Percentiles rank a stretch among this genome's conserved stretches.
Conservation (phyloP, 2,329 filamentous ascomycete genomes). For the Calonectria pseudoturangicola region DNA sequence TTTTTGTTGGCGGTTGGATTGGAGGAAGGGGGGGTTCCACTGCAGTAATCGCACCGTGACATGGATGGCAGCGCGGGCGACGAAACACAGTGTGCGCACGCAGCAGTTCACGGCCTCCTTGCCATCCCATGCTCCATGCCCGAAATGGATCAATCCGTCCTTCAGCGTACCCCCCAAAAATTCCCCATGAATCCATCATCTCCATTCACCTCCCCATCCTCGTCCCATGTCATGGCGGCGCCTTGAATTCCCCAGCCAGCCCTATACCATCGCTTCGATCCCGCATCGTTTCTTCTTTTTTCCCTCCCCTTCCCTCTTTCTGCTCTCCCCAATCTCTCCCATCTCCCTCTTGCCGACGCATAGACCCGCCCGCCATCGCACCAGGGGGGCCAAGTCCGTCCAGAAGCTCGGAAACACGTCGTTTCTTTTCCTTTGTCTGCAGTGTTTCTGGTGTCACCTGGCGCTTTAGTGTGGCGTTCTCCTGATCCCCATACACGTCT, state of each 20-base stretch:
- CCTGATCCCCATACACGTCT: constrained; percentile 34
- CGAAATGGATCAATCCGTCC: constrained; percentile 5
- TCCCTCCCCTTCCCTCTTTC: constrained; percentile 15
- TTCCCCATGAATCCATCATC: constrained; percentile 38
- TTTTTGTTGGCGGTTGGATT: constrained; percentile 31
- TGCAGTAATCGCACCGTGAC: constrained; percentile 18
- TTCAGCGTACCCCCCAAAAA: constrained; percentile 7
- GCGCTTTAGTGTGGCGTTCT: constrained; percentile 40
- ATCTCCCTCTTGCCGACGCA: constrained; percentile 1
- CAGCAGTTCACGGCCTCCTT: not conserved
- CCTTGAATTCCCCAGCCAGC: constrained; percentile 42
- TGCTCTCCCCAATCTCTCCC: constrained; percentile 23
- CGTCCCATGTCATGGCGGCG: constrained; percentile 44
- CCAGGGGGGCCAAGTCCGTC: constrained; percentile 12
- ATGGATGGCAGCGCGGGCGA: not conserved
- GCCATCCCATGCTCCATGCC: not conserved
- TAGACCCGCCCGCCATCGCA: constrained; percentile 31
- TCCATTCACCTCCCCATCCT: constrained; percentile 41
- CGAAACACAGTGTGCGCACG: constrained; percentile 27
- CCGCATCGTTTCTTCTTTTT: constrained; percentile 28
- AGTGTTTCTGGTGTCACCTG: constrained; percentile 40
- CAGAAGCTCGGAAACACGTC: constrained; percentile 32
- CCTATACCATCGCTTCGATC: constrained; percentile 40
- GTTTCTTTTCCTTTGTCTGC: constrained; percentile 45
- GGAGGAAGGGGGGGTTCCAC: not conserved